Evolutionary conservation across 2,329 filamentous ascomycete genomes (phyloP).

Genomic region (Fusarium sp.): DNA sequence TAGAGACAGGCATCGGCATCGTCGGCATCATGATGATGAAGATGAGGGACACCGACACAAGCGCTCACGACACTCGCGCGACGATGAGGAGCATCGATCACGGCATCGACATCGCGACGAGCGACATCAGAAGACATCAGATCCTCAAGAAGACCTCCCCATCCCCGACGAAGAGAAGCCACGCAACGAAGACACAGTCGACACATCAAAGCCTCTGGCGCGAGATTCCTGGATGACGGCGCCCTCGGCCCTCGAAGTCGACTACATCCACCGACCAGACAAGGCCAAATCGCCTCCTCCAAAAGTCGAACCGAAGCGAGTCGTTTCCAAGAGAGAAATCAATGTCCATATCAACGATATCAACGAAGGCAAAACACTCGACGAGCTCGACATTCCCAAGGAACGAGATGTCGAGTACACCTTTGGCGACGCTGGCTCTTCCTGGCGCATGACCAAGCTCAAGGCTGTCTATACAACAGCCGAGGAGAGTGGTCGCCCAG

Average conservation of each 20-base stretch:
- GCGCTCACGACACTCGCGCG: constrained; percentile 48
- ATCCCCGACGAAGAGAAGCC: constrained; percentile 63
- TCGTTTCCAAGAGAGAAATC: constrained; percentile 83
- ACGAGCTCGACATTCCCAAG: constrained; percentile 55
- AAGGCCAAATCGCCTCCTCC: constrained; percentile 67
- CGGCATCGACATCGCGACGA: constrained; percentile 46
- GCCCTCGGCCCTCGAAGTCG: constrained; percentile 83
- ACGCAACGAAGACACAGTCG: constrained; percentile 41
- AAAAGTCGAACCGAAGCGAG: constrained; percentile 73
- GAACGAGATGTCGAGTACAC: constrained; percentile 76
- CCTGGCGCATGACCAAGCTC: constrained; percentile 97
- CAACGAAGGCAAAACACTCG: constrained; percentile 61
- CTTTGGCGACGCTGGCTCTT: constrained; percentile 89
- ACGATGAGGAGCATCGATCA: constrained; percentile 58
- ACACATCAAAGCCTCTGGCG: constrained; percentile 57
- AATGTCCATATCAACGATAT: constrained; percentile 75
- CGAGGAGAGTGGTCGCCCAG: constrained; percentile 75
- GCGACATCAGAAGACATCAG: constrained; percentile 55
- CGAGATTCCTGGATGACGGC: constrained; percentile 97
- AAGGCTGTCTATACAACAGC: constrained; percentile 86
- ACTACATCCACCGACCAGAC: constrained; percentile 77
- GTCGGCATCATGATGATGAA: constrained; percentile 45
- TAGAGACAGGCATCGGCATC: constrained; percentile 31
- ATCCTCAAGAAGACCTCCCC: constrained; percentile 64
- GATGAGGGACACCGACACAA: constrained; percentile 47